Base-by-base conservation (phyloP, 495 filamentous ascomycete species). In the Aspergillus diversus region DNA sequence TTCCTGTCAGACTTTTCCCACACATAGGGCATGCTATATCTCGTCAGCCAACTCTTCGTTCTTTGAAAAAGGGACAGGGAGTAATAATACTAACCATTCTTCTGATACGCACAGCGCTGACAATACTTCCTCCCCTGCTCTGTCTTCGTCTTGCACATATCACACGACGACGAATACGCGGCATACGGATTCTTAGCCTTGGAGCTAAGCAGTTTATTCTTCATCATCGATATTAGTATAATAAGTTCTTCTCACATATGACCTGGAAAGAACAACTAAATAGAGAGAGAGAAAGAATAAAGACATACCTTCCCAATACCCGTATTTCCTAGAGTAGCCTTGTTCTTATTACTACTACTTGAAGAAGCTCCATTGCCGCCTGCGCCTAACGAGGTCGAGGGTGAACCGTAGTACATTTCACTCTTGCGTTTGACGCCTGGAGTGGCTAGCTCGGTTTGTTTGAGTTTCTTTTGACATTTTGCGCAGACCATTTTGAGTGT, bases 351-450 rank as follows among this genome's bases (percentile, higher is more conserved):
- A 49, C 85, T 77, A 39, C 46, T 35, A 5, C 32, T 48, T 11
- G 27, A 33, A 5, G 55, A 46, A 15, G 49, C 60, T 17, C 35
- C 37, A 47, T 51, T 33, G 13, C 83, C 82, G 37, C 79, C 82
- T 31, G 80, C 79, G 12, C 84, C 86, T n/a, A 83, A 60, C 2
- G 86, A 85, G 55, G 84, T 83, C 33, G 85, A 81, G 4, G 86
- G 75, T 1, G 87, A 90, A 55, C 88, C 88, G 69, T 87, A 84
- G 78, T 91, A 91, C 80, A 90, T 85, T 42, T 91, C 88, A 70
- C 75, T 84, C 75, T 88, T 89, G 72, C 84, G 86, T 72, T 91
- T 90, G 66, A 91, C 88, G 35, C 81, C 82, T 0, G 88, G 88
- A 1, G 88, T 90, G 60, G 86, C 86, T 50, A 91, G 83, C 33